These are phyloP conservation scores for Citrullus mucosospermus DNA, from an alignment of 306 rosid species.

Conservation along the genomic window DNA sequence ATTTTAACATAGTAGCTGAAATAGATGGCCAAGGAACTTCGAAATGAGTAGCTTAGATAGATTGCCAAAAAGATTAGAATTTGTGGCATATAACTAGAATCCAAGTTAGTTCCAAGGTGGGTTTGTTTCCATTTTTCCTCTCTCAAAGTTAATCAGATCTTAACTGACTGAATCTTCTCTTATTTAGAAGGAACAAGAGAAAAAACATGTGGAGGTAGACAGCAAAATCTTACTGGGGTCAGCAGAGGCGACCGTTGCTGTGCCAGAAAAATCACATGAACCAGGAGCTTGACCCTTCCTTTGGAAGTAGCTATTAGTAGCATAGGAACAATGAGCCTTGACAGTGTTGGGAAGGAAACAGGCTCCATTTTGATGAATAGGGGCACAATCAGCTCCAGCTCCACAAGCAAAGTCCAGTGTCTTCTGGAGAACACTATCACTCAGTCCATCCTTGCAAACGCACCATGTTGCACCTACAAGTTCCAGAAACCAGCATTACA, in stretches of 20 bases:
- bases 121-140: not conserved
- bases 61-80: not conserved
- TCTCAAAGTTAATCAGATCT: not conserved
- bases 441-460: conserved; percentile 52
- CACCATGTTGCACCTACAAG: conserved; percentile 60
- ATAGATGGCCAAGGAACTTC: not conserved
- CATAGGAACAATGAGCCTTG: conserved; percentile 59
- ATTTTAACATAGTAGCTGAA: not conserved
- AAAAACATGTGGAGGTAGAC: not conserved
- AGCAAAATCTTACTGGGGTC: conserved; percentile 50
- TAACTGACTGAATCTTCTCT: not conserved
- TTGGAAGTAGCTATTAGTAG: conserved; percentile 78
- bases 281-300: conserved; percentile 50
- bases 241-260: conserved; percentile 29
- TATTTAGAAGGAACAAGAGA: not conserved
- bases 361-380: conserved; percentile 30
- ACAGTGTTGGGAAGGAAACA: conserved; percentile 63
- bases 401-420: conserved; percentile 84
- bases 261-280: conserved; percentile 72
- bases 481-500: not conserved
- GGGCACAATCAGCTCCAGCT: conserved; percentile 78
- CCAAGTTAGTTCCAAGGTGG: not conserved
- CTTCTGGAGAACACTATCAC: conserved; percentile 44
- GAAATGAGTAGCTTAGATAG: not conserved
- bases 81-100: not conserved